These are phyloP conservation scores for Trichoderma guizhouense DNA, from an alignment of 2,329 filamentous ascomycete species.

Conservation along the genomic window DNA sequence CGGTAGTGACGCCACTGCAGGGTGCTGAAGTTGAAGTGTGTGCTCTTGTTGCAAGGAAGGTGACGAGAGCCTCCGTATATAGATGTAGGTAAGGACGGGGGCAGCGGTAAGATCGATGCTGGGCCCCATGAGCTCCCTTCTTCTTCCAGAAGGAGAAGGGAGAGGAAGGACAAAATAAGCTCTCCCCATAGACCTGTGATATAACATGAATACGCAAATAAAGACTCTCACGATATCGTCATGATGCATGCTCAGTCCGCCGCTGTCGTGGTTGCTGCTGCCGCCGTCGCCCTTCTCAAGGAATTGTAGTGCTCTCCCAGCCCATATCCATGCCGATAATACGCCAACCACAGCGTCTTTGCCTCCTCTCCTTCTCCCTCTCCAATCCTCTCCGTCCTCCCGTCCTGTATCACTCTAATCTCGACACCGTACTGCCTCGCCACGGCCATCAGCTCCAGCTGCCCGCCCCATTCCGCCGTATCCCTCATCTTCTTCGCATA, in stretches of 20 bases:
- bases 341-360: slow-evolving; percentile 75
- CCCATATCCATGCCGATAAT: slow-evolving; percentile 91
- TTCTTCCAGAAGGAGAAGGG: background rate
- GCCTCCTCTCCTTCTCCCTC: slow-evolving; percentile 50
- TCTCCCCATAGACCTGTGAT: background rate
- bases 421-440: slow-evolving; percentile 75
- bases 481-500: slow-evolving; percentile 77
- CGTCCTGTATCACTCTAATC: slow-evolving; percentile 84
- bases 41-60: background rate
- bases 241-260: slow-evolving; percentile 7
- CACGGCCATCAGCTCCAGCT: slow-evolving; percentile 83
- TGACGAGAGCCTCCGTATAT: background rate
- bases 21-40: background rate
- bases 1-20: slow-evolving; percentile 24
- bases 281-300: slow-evolving; percentile 48
- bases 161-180: background rate
- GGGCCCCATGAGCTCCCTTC: background rate
- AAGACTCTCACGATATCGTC: background rate
- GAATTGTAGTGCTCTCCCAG: slow-evolving; percentile 98
- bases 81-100: background rate
- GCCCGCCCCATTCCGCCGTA: slow-evolving; percentile 94
- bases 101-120: background rate
- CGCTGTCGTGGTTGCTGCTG: background rate
- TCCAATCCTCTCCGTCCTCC: slow-evolving; percentile 70
- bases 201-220: background rate